Conservation (phyloP, 257 asterid species). For the Petunia secreta region DNA sequence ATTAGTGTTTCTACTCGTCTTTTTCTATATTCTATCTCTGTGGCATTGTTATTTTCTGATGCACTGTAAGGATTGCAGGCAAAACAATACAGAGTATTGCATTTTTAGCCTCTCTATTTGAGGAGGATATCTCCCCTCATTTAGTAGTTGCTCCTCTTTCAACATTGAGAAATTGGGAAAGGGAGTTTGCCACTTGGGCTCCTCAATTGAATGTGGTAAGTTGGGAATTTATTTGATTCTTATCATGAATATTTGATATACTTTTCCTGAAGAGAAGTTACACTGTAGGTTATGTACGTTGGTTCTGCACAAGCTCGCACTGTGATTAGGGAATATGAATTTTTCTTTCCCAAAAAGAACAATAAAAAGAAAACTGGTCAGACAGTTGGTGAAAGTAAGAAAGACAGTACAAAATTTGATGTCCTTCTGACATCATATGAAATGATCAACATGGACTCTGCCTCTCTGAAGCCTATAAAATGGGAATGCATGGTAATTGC, state of each 20-base stretch:
- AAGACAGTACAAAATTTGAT: slow-evolving; percentile 89
- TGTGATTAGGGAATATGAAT: slow-evolving; percentile 81
- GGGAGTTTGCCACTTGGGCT: slow-evolving; percentile 98
- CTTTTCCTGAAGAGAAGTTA: slow-evolving; percentile 39
- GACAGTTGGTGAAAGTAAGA: slow-evolving; percentile 69
- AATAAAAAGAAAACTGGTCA: slow-evolving; percentile 82
- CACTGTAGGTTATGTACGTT: slow-evolving; percentile 89
- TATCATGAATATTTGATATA: slow-evolving; percentile 23
- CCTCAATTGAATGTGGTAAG: slow-evolving; percentile 99
- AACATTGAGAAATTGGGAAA: slow-evolving; percentile 97
- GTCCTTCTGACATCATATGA: slow-evolving; percentile 95
- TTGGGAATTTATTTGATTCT: slow-evolving; percentile 28
- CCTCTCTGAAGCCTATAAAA: slow-evolving; percentile 75
- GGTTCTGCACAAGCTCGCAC: slow-evolving; percentile 82
- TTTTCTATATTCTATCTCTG: not conserved
- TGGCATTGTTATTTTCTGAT: slow-evolving; percentile 23
- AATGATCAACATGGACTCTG: slow-evolving; percentile 85
- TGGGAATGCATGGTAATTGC: slow-evolving; percentile 94
- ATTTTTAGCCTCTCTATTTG: slow-evolving; percentile 86
- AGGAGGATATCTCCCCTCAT: slow-evolving; percentile 78
- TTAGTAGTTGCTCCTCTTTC: slow-evolving; percentile 98
- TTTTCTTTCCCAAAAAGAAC: slow-evolving; percentile 81
- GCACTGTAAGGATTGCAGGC: slow-evolving; percentile 56
- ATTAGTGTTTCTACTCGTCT: not conserved
- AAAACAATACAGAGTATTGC: slow-evolving; percentile 98